Evolutionary conservation across 192 early-diverging fungal genomes (phyloP), one percentile per base, ranked within the genome.

Genomic region (Phycomyces nitens): DNA sequence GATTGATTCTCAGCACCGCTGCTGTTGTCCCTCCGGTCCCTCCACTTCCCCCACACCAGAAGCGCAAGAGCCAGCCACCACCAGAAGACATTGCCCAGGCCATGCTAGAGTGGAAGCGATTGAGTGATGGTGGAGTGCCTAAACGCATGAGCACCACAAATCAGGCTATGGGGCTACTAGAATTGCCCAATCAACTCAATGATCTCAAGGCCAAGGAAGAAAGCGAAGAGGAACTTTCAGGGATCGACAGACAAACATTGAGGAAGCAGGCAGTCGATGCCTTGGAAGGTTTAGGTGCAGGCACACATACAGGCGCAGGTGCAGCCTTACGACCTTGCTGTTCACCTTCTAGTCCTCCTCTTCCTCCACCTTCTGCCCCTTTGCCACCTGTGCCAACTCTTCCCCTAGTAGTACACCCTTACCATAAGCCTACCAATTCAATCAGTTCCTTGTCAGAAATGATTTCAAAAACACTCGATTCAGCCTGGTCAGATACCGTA

Each of bases 91-190:
- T 70, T 8, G 56, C 63, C 10, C 39, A 70, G 40, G 63, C 69
- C 0, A 70, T 70, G 69, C 43, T 70, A 9, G 57, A 70, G 52
- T 70, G 69, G 69, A 70, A 70, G 47, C 38, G 69, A 14, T 44
- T 51, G 0, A 70, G 69, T 47, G 47, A 56, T n/a, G 55, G 52
- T 24, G 57, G 42, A 49, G 56, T 42, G 15, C 55, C 50, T 16
- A 62, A 65, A 57, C 27, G 55, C n/a, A 49, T 41, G 54, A 65
- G 62, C 40, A 24, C 29, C 9, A n/a, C 40, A 34, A 12, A 53
- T 40, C 61, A 11, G 53, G 61, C 9, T n/a, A 27, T 18, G 21
- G 40, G 12, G 40, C 62, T 5, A 47, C 51, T 26, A 34, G 44
- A 27, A 47, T 50, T 27, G 9, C 29, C 14, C n/a, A 47, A 29